Percentiles rank a stretch among this genome's conserved stretches.
Conservation (phyloP, 2,329 filamentous ascomycete species). For the Cladosporium sp. region DNA sequence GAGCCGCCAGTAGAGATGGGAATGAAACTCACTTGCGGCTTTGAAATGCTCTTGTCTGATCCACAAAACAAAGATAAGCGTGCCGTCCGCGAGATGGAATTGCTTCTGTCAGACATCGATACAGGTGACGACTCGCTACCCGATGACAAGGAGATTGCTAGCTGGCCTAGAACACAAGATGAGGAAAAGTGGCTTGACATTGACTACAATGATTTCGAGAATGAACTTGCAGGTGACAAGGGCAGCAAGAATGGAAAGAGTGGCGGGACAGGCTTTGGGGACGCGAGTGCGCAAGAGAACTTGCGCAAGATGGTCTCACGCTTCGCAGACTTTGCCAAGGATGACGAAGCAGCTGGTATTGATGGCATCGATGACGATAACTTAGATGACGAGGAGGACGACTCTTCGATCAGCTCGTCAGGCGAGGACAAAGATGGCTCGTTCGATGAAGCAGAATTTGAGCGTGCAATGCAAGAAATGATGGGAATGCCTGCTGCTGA, state of each 20-base stretch:
- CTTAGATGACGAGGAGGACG: slow-evolving; percentile 45
- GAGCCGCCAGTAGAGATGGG: slow-evolving; percentile 59
- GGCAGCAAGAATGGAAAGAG: slow-evolving; percentile 15
- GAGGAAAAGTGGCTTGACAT: slow-evolving; percentile 91
- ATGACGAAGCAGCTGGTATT: slow-evolving; percentile 77
- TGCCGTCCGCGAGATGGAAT: slow-evolving; percentile 67
- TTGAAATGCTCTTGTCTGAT: slow-evolving; percentile 77
- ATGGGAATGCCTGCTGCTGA: slow-evolving; percentile 62
- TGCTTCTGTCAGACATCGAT: slow-evolving; percentile 71
- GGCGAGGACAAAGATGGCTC: slow-evolving; percentile 71
- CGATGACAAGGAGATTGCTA: slow-evolving; percentile 64
- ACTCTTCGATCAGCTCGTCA: slow-evolving; percentile 48
- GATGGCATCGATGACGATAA: slow-evolving; percentile 68
- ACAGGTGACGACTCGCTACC: slow-evolving; percentile 70
- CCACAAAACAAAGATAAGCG: slow-evolving; percentile 65
- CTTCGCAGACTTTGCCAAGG: slow-evolving; percentile 89
- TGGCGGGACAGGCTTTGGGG: slow-evolving; percentile 49
- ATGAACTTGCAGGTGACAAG: slow-evolving; percentile 61
- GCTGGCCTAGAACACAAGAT: slow-evolving; percentile 71
- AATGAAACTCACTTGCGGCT: slow-evolving; percentile 86
- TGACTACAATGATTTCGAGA: slow-evolving; percentile 82
- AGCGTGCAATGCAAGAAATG: slow-evolving; percentile 86
- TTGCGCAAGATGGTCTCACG: slow-evolving; percentile 85
- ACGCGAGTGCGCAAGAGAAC: slow-evolving; percentile 66
- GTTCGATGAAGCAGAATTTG: slow-evolving; percentile 81